Base-by-base conservation (phyloP, 805 yeast genomes). In the Yamadazyma ubonensis region DNA sequence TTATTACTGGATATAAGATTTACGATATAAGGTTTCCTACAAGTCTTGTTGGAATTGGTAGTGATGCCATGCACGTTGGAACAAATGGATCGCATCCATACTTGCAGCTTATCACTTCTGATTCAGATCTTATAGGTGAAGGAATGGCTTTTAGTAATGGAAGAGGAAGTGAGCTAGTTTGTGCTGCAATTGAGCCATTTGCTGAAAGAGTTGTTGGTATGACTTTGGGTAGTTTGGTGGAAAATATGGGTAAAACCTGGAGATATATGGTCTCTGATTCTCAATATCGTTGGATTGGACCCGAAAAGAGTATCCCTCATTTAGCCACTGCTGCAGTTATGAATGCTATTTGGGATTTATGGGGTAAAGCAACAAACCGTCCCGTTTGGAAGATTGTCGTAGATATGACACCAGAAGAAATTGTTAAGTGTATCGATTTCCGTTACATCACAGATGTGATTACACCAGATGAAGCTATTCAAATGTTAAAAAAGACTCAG, bases 201-300 rank as follows among this genome's bases (percentile, higher is more conserved):
- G 73, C 69, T 10, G 63, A 62, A 37, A 45, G 65, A 26, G 51
- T 67, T 30, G 54, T 57, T 17, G 67, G 67, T 32, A 57, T 62
- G 38, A 43, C 50, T 6, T 53, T 67, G 29, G 57, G 49, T 14
- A 52, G 54, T 12, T 51, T 68, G 37, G 58, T 64, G 16, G 41
- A 44, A n/a, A 60, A 67, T 42, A 61, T 68, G 53, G 73, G 71
- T 6, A 55, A 53, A 12, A 65, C 71, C 10, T 68, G 72, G 72
- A 55, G 61, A 41, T 54, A 60, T 39, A 54, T 68, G 44, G 69
- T 68, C 11, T 49, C 60, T 9, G 73, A 68, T 43, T 55, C 65
- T 17, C 72, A 66, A 44, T 56, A 63, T 43, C 61, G 73, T 39
- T 68, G 73, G 73, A 53, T 68, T 38, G 73, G 73, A 7, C 73